These are phyloP conservation scores for Coprinellus aureogranulatus DNA, from an alignment of 768 basidiomycete genomes.

Conservation along the genomic window DNA sequence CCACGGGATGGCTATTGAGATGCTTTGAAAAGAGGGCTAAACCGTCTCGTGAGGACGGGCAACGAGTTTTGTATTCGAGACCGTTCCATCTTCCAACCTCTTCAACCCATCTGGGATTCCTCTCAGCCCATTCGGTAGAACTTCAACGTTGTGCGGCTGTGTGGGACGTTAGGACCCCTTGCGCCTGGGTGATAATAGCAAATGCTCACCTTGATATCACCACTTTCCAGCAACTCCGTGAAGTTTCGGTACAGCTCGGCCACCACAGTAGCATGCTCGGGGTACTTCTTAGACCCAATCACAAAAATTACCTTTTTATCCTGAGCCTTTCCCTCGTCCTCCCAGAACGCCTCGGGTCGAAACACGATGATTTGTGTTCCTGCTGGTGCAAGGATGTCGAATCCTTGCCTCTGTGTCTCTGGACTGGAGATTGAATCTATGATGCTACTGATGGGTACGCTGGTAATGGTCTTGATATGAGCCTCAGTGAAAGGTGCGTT, in stretches of 20 bases:
- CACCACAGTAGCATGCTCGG: constrained; percentile 18
- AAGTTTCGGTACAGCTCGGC: constrained; percentile 21
- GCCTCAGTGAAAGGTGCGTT: constrained; percentile 9
- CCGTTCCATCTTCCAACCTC: constrained; percentile 35
- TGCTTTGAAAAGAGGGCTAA: constrained; percentile 27
- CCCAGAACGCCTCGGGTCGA: constrained; percentile 27
- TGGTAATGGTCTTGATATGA: constrained; percentile 21
- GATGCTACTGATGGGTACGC: constrained; percentile 18
- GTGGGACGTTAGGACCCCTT: too few species aligned
- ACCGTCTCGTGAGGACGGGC: constrained; percentile 40
- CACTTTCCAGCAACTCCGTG: constrained; percentile 29
- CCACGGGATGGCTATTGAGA: constrained; percentile 15
- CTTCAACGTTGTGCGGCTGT: constrained; percentile 24
- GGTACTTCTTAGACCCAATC: constrained; percentile 19
- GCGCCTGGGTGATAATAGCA: too few species aligned
- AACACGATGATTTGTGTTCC: constrained; percentile 18
- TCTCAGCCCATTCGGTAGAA: constrained; percentile 42
- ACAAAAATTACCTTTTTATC: constrained; percentile 14
- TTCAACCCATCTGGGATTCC: constrained; percentile 43
- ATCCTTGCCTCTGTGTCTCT: constrained; percentile 21
- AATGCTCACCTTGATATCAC: constrained; percentile 29
- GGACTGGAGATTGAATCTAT: constrained; percentile 23
- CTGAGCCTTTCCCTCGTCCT: constrained; percentile 17
- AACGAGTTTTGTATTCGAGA: constrained; percentile 44
- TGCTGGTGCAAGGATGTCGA: constrained; percentile 30